These are phyloP conservation scores for Aspergillus bertholletiae DNA, from an alignment of 495 filamentous ascomycete genomes.

Conservation along the genomic window DNA sequence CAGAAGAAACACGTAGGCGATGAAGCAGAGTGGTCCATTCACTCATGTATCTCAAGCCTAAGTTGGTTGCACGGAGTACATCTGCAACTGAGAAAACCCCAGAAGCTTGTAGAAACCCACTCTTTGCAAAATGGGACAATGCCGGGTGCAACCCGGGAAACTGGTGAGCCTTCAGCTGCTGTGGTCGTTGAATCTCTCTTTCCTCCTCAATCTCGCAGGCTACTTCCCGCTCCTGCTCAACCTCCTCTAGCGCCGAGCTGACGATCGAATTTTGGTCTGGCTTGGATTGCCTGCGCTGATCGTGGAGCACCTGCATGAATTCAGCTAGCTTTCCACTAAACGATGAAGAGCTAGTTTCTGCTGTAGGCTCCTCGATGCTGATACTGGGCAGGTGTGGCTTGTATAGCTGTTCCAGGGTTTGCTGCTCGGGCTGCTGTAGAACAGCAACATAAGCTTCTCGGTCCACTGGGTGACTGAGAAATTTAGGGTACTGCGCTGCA, in stretches of 20 bases:
- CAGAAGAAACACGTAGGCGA: conserved; percentile 20
- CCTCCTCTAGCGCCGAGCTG: conserved; percentile 45
- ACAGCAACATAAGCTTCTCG: conserved; percentile 31
- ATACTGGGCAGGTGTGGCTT: conserved; percentile 19
- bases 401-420: conserved; percentile 46
- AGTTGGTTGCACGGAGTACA: conserved; percentile 24
- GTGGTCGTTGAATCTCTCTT: conserved; percentile 31
- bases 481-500: conserved; percentile 16
- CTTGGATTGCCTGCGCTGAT: too few relatives aligned
- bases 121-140: too few relatives aligned
- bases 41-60: conserved; percentile 34
- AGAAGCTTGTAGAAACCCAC: conserved; percentile 30
- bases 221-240: conserved; percentile 48
- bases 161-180: conserved; percentile 32
- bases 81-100: conserved; percentile 33
- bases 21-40: too few relatives aligned
- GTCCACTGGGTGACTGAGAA: conserved; percentile 27
- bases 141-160: conserved; percentile 36
- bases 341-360: conserved; percentile 4
- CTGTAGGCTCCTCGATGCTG: too few relatives aligned
- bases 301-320: too few relatives aligned
- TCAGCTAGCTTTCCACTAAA: conserved; percentile 12
- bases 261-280: conserved; percentile 17
- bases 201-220: conserved; percentile 25
- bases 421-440: conserved; percentile 37